These are phyloP conservation scores for Gossypium laxum DNA, from an alignment of 441 rosid genomes.

Conservation along the genomic window DNA sequence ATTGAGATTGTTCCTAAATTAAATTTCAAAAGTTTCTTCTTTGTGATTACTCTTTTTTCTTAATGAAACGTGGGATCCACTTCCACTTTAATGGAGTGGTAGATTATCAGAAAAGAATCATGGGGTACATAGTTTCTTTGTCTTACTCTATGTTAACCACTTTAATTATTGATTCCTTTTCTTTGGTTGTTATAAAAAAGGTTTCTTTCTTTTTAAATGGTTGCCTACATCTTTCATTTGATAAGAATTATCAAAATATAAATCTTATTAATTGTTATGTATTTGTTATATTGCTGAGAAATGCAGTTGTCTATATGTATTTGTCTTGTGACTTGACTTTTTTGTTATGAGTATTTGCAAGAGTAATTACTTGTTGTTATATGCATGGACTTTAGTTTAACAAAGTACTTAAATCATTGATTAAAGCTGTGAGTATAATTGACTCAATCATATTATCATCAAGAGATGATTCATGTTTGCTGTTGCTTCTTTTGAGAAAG, in stretches of 20 bases:
- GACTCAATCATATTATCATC: background rate
- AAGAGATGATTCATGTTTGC: background rate
- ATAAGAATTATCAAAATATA: background rate
- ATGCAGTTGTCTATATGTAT: background rate
- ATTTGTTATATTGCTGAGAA: background rate
- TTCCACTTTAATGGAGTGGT: conserved; percentile 2
- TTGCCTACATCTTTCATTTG: background rate
- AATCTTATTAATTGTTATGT: background rate
- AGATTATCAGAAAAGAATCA: background rate
- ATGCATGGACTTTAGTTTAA: background rate
- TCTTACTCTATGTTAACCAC: conserved; percentile 4
- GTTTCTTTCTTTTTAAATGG: background rate
- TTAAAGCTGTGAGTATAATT: background rate
- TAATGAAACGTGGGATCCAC: conserved; percentile 18
- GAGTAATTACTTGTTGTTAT: background rate
- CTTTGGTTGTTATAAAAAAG: background rate
- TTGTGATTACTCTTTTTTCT: background rate
- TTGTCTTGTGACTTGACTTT: background rate
- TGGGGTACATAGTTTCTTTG: background rate
- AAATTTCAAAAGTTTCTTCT: conserved; percentile 3
- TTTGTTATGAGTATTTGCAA: background rate
- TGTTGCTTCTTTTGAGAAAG: conserved; percentile 6
- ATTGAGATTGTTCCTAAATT: conserved; percentile 2
- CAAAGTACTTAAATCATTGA: conserved; percentile 5
- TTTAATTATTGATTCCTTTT: conserved; percentile 16